A percentile compares a stretch with the other conserved stretches of the same genome.
Conservation (phyloP, 805 yeast species). For the Ogataea henricii region DNA sequence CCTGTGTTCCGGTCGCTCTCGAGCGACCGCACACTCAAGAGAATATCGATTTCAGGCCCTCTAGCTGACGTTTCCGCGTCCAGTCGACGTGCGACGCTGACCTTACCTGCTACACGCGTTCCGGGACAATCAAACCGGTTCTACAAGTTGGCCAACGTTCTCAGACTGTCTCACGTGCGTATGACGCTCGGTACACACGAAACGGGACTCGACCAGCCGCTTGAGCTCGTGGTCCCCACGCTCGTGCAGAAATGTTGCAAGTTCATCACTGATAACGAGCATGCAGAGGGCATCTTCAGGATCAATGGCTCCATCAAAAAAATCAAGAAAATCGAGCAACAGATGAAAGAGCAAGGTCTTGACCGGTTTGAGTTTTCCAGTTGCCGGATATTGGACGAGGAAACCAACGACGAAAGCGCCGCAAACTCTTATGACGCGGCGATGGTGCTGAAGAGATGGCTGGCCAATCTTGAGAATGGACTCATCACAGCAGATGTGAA, state of each 20-base stretch:
- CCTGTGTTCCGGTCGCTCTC: conserved; percentile 25
- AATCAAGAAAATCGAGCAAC: conserved; percentile 32
- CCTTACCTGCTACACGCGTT: conserved; percentile 8
- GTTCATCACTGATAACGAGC: conserved; percentile 26
- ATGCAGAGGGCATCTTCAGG: conserved; percentile 39
- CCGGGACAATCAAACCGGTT: conserved; percentile 13
- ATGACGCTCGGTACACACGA: conserved; percentile 12
- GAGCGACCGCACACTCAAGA: conserved; percentile 15
- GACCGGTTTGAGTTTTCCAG: conserved; percentile 21
- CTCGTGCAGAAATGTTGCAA: conserved; percentile 36
- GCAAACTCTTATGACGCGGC: conserved; percentile 38
- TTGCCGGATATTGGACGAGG: conserved; percentile 19
- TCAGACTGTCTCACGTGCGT: conserved; percentile 19
- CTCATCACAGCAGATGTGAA: conserved; percentile 31
- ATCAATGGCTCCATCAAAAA: conserved; percentile 39
- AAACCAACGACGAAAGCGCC: conserved; percentile 15
- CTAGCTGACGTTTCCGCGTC: conserved; percentile 5
- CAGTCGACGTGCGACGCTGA: conserved; percentile 11
- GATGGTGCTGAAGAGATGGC: conserved; percentile 39
- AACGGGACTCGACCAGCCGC: conserved; percentile 1
- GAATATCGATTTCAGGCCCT: conserved; percentile 19
- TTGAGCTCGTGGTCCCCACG: conserved; percentile 28
- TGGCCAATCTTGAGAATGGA: conserved; percentile 33
- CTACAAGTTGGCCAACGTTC: conserved; percentile 26
- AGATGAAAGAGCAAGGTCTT: conserved; percentile 26